Percentiles rank a stretch among this genome's conserved stretches.
Conservation (phyloP, 2,329 filamentous ascomycete genomes). For the Claviceps sp. region DNA sequence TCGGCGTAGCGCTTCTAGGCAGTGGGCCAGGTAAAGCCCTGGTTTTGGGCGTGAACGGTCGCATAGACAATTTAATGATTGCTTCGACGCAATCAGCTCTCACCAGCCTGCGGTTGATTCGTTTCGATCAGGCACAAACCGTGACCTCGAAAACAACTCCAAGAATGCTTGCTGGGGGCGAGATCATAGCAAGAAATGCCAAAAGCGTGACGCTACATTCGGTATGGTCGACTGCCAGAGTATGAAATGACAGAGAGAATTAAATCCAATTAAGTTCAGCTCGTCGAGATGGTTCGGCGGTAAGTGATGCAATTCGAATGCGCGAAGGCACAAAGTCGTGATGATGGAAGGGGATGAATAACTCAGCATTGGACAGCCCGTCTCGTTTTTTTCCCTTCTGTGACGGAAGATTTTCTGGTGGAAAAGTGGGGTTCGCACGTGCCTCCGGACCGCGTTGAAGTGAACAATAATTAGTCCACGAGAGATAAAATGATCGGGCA, state of each 20-base stretch:
- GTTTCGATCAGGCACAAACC: neutral
- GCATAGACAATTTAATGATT: conserved; percentile 10
- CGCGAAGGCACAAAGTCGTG: neutral
- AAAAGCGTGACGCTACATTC: neutral
- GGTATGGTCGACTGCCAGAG: neutral
- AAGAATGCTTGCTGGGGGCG: neutral
- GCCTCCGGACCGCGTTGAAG: conserved; percentile 10
- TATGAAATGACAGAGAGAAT: neutral
- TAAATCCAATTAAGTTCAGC: neutral
- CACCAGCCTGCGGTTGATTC: neutral
- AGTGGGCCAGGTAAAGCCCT: conserved; percentile 21
- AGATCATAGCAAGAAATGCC: neutral
- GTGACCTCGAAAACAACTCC: neutral
- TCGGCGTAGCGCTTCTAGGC: conserved; percentile 25
- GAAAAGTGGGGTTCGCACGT: conserved; percentile 18
- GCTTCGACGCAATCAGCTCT: neutral
- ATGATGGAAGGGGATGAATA: conserved; percentile 7
- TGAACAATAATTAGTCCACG: neutral
- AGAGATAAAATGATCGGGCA: neutral
- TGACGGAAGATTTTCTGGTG: conserved; percentile 12
- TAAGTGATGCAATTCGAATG: neutral
- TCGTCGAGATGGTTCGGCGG: neutral
- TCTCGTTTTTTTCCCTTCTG: neutral
- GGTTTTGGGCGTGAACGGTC: conserved; percentile 22
- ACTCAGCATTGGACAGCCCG: no score